Conservation (phyloP, 305 asterid genomes). For the Monarda citriodora region DNA sequence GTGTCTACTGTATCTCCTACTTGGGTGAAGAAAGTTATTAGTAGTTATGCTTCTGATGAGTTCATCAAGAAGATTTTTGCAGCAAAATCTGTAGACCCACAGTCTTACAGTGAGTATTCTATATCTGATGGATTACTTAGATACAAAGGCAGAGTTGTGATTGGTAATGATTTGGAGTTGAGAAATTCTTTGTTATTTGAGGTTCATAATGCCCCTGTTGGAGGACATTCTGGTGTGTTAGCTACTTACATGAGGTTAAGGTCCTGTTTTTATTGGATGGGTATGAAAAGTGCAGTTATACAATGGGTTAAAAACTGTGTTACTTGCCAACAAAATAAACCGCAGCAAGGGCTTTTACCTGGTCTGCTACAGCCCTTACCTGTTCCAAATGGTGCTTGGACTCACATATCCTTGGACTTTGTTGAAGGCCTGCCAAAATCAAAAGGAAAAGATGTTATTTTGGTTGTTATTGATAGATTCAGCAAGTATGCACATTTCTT, state of each 20-base stretch:
- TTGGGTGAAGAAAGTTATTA: too few species aligned
- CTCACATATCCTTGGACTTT: too few species aligned
- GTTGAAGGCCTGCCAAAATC: too few species aligned
- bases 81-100: not conserved
- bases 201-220: not conserved
- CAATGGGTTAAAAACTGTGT: not conserved
- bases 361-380: too few species aligned
- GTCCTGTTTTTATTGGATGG: not conserved
- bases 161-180: not conserved
- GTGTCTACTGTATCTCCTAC: too few species aligned
- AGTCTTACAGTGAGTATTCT: not conserved
- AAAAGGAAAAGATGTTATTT: too few species aligned
- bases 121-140: not conserved
- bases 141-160: not conserved
- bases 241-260: not conserved
- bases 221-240: not conserved
- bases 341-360: too few species aligned
- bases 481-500: too few species aligned
- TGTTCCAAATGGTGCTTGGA: too few species aligned
- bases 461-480: too few species aligned
- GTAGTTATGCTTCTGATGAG: not conserved
- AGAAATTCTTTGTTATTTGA: not conserved
- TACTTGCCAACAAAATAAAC: not conserved
- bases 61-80: not conserved
- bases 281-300: not conserved